Conservation (phyloP, 257 asterid species). For the Solanum rostratum region DNA sequence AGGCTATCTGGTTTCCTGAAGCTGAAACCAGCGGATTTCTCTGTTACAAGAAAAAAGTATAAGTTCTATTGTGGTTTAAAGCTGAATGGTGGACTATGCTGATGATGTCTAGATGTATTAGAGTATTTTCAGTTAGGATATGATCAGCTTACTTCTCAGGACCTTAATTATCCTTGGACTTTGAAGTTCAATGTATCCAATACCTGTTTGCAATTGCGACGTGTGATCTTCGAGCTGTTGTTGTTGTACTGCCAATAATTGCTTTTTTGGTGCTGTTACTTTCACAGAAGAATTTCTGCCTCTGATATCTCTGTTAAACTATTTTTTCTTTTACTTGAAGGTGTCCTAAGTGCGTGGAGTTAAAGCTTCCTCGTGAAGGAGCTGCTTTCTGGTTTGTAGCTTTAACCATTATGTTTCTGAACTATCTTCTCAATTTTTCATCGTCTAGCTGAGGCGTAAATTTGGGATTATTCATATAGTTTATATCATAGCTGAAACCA, state of each 20-base stretch:
- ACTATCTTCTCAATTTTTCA: neutral
- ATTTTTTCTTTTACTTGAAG: constrained; percentile 16
- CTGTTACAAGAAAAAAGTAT: neutral
- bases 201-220: neutral
- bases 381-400: constrained; percentile 95
- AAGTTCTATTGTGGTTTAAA: neutral
- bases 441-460: neutral
- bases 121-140: neutral
- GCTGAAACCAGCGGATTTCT: neutral
- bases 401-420: constrained; percentile 1
- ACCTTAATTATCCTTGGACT: neutral
- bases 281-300: neutral
- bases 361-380: constrained; percentile 90
- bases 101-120: neutral
- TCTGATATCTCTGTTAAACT: neutral
- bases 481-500: neutral
- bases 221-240: neutral
- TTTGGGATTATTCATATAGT: neutral
- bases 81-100: neutral
- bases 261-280: neutral
- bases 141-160: neutral
- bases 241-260: neutral
- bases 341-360: constrained; percentile 88
- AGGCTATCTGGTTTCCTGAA: neutral
- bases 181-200: neutral